Percentiles rank a stretch among this genome's conserved stretches.
These are phyloP conservation scores for Mycena crocata DNA, from an alignment of 768 basidiomycete species.

Conservation along the genomic window DNA sequence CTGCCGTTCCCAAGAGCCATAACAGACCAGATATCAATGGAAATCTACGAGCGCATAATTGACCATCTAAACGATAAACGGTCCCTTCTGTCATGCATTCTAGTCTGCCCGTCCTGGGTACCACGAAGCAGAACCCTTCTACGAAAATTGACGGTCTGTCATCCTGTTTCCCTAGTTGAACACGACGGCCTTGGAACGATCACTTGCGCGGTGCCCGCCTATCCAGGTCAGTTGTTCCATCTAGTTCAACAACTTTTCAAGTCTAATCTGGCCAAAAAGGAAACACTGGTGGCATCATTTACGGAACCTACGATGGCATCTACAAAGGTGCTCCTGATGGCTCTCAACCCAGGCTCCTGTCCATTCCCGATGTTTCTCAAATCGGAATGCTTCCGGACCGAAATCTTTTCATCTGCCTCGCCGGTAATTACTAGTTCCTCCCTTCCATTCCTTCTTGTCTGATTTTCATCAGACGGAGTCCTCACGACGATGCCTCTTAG, in stretches of 20 bases:
- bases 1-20: too few species aligned
- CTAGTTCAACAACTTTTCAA: neutral
- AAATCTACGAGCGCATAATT: neutral
- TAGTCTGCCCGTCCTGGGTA: constrained; percentile 20
- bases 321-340: constrained; percentile 6
- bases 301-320: constrained; percentile 21
- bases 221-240: neutral
- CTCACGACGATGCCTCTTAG: constrained; percentile 27
- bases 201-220: neutral
- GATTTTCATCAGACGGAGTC: constrained; percentile 7
- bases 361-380: constrained; percentile 62
- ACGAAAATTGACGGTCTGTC: neutral
- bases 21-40: neutral
- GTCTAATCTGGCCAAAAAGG: neutral
- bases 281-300: neutral
- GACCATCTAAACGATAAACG: neutral
- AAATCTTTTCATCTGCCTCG: constrained; percentile 79
- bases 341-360: constrained; percentile 10
- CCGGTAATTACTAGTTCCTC: constrained; percentile 55
- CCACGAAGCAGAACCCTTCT: constrained; percentile 20
- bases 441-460: neutral
- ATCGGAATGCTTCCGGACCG: constrained; percentile 83
- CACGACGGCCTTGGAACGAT: neutral
- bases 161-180: neutral
- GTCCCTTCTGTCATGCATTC: neutral